Evolutionary conservation across 345 rosid species (phyloP), one percentile per base, ranked within the genome.

Genomic region (Linum trigynum): DNA sequence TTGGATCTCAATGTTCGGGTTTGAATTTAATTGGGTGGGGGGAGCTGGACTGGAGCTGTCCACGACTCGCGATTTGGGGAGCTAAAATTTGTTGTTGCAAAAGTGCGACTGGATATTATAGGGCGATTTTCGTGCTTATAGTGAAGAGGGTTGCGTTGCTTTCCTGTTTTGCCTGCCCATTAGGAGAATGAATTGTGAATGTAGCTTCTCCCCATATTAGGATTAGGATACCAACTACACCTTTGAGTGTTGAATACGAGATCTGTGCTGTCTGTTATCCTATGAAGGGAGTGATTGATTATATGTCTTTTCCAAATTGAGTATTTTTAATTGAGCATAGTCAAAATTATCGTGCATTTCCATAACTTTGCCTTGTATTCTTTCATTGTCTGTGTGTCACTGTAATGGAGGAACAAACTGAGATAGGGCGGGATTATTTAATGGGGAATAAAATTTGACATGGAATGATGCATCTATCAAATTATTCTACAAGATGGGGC

Each of bases 1-100:
- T 64, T 73, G 66, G 86, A 78, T 81, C 86, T 76, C 65, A 75
- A 42, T 39, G 7, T 72, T 65, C 14, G 57, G 63, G 53, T 53
- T 66, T 71, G 38, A 10, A 39, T 63, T 55, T 32, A 5, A 15
- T 57, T 63, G 14, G 15, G 8, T 63, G 14, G 15, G 8, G 3
- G 53, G 40, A n/a, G 35, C n/a, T 40, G 12, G 7, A 62, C 55
- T 32, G 48, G 11, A 38, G 5, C 4, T 12, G 61, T 8, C 15
- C 7, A 23, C 32, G 32, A 23, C 32, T 23, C 32, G 32, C 32
- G 32, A 23, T 23, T 53, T 61, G 40, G 17, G 39, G 59, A 1
- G 16, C 55, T 55, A 39, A 5, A 12, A 38, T 41, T 38, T 59
- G 17, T 9, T 5, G 32, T 11, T 14, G 65, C 39, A 57, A 58